phyloP scores from a whole-genome alignment of 805 yeast genomes.

The Pichia gijzeniarum region DNA sequence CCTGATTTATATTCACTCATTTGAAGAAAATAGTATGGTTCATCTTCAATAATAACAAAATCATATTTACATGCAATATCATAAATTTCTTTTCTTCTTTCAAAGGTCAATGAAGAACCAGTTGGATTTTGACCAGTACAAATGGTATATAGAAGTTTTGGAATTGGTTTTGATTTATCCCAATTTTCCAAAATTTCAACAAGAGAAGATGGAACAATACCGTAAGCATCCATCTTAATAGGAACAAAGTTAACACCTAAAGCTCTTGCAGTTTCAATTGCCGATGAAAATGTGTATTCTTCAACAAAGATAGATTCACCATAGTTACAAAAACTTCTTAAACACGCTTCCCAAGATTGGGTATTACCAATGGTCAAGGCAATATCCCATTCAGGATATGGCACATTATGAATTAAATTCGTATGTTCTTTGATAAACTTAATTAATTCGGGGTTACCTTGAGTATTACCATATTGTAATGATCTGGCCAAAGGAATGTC shows the following conservation, averaged over 20 bases:
- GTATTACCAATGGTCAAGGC: slow-evolving; percentile 81
- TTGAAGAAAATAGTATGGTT: slow-evolving; percentile 95
- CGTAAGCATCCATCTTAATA: slow-evolving; percentile 57
- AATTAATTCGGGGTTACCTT: slow-evolving; percentile 69
- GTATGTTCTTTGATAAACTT: slow-evolving; percentile 74
- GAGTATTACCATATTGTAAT: slow-evolving; percentile 87
- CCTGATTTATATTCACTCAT: slow-evolving; percentile 69
- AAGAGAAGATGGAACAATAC: slow-evolving; percentile 54
- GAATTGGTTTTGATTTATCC: slow-evolving; percentile 52
- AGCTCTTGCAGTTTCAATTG: slow-evolving; percentile 62
- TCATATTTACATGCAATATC: slow-evolving; percentile 79
- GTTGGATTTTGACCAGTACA: slow-evolving; percentile 99
- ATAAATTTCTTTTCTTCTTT: slow-evolving; percentile 75
- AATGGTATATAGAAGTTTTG: slow-evolving; percentile 83
- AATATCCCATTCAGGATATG: slow-evolving; percentile 68
- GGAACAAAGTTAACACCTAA: slow-evolving; percentile 60
- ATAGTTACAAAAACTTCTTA: slow-evolving; percentile 50
- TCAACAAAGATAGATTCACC: slow-evolving; percentile 71
- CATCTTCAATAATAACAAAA: slow-evolving; percentile 85
- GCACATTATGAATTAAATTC: slow-evolving; percentile 41
- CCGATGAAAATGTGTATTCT: slow-evolving; percentile 69
- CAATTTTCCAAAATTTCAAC: slow-evolving; percentile 52
- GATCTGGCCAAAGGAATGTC: slow-evolving; percentile 76
- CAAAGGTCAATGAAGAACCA: slow-evolving; percentile 72
- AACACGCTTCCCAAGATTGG: slow-evolving; percentile 81